Evolutionary conservation across 495 filamentous ascomycete genomes (phyloP).

Genomic region (Hyaloscypha bicolor): DNA sequence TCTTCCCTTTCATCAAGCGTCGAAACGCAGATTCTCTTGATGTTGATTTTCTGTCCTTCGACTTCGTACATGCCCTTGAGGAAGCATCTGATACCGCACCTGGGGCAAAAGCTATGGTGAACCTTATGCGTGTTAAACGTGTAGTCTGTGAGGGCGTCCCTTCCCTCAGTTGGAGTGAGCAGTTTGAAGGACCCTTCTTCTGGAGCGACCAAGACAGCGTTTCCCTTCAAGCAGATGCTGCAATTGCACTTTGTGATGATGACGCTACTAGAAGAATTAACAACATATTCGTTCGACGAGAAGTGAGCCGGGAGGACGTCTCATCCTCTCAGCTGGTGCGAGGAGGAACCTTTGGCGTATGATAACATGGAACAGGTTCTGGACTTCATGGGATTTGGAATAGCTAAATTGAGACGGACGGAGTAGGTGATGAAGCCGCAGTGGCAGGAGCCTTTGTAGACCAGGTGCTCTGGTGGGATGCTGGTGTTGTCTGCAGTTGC

Average conservation of each 20-base stretch:
- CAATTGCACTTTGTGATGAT: conserved; percentile 11
- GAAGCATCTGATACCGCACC: conserved; percentile 7
- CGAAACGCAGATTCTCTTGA: neutral
- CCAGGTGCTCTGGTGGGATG: neutral
- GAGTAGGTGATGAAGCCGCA: conserved; percentile 6
- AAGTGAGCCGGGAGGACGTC: no score
- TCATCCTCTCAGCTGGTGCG: no score
- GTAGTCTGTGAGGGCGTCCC: conserved; percentile 7
- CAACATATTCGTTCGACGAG: no score
- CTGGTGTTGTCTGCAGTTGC: neutral
- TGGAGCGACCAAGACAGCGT: neutral
- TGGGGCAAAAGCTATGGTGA: conserved; percentile 1
- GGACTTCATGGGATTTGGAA: neutral
- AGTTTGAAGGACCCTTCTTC: conserved; percentile 7
- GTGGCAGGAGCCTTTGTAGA: conserved; percentile 8
- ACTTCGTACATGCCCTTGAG: neutral
- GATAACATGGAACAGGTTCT: no score
- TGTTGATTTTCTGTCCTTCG: neutral
- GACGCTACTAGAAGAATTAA: neutral
- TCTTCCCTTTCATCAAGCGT: conserved; percentile 8
- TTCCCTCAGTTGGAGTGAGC: conserved; percentile 6
- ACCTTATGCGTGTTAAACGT: conserved; percentile 3
- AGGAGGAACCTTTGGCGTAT: no score
- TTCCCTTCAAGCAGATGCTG: conserved; percentile 1
- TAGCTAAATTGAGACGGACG: conserved; percentile 1